Conservation (phyloP, 306 rosid genomes). For the Lathyrus sativus region DNA sequence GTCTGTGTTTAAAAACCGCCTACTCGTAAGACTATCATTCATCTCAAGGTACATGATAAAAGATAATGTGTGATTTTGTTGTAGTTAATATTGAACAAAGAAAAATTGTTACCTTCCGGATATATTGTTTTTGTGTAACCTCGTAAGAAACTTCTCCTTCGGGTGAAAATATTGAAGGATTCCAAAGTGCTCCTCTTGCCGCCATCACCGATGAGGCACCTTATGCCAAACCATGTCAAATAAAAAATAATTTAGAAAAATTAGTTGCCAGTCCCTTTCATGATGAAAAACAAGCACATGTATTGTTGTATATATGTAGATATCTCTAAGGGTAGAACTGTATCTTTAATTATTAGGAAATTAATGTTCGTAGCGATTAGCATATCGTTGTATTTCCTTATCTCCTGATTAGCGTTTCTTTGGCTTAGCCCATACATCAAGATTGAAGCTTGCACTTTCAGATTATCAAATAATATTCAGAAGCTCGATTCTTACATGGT, state of each 20-base stretch:
- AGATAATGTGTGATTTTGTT: conserved; percentile 7
- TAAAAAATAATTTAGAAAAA: conserved; percentile 28
- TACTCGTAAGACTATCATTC: conserved; percentile 9
- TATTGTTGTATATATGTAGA: not conserved
- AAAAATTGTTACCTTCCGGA: conserved; percentile 61
- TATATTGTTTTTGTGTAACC: conserved; percentile 67
- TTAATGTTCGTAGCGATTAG: not conserved
- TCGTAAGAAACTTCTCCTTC: conserved; percentile 62
- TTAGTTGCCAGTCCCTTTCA: conserved; percentile 2
- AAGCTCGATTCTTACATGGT: not conserved
- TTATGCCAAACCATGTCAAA: conserved; percentile 37
- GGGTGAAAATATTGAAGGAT: conserved; percentile 81
- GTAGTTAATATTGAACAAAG: conserved; percentile 6
- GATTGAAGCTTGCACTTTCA: not conserved
- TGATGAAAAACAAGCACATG: not conserved
- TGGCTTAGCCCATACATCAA: not conserved
- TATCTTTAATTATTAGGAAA: not conserved
- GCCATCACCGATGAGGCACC: conserved; percentile 89
- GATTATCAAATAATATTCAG: conserved; percentile 5
- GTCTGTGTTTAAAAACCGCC: conserved; percentile 2
- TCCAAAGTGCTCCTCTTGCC: conserved; percentile 97
- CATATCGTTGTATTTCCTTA: not conserved
- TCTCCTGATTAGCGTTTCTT: not conserved
- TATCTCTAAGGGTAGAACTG: not conserved
- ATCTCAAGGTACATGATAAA: conserved; percentile 24